These are phyloP conservation scores for Tylopilus sp. DNA, from an alignment of 768 basidiomycete species.

Conservation along the genomic window DNA sequence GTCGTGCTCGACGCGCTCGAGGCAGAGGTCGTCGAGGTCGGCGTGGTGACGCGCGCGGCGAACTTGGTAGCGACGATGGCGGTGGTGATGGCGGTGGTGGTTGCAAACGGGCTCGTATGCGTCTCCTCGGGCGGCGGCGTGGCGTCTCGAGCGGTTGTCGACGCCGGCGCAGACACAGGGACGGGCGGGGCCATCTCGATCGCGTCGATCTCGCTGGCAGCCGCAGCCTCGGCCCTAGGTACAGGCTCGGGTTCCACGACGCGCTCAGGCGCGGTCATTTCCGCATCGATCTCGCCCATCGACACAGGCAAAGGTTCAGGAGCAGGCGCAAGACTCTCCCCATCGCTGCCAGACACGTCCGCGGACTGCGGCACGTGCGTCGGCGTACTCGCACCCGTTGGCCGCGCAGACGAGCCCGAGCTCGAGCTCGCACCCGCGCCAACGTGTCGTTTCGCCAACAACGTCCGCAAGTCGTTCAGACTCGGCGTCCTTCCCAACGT, in stretches of 20 bases:
- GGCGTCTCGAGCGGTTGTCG: no score
- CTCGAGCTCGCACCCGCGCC: no score
- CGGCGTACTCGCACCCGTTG: background rate
- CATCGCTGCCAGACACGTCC: background rate
- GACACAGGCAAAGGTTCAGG: no score
- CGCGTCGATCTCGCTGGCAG: no score
- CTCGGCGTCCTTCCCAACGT: constrained; percentile 10
- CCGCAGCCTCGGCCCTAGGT: background rate
- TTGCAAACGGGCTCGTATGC: background rate
- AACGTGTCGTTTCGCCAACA: constrained; percentile 13
- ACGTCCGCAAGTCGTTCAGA: constrained; percentile 12
- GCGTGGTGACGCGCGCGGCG: background rate
- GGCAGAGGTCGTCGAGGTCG: background rate
- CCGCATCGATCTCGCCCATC: no score
- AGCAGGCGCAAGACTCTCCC: background rate
- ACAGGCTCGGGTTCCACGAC: background rate
- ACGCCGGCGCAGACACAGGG: no score
- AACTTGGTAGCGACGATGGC: background rate
- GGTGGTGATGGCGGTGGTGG: background rate
- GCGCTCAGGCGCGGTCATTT: background rate
- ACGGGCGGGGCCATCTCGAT: no score
- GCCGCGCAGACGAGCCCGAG: no score
- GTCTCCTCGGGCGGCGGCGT: no score
- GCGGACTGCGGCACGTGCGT: background rate
- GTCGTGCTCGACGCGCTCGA: background rate